Base-by-base conservation (phyloP, 441 rosid species). In the Rhodomyrtus psidioides region DNA sequence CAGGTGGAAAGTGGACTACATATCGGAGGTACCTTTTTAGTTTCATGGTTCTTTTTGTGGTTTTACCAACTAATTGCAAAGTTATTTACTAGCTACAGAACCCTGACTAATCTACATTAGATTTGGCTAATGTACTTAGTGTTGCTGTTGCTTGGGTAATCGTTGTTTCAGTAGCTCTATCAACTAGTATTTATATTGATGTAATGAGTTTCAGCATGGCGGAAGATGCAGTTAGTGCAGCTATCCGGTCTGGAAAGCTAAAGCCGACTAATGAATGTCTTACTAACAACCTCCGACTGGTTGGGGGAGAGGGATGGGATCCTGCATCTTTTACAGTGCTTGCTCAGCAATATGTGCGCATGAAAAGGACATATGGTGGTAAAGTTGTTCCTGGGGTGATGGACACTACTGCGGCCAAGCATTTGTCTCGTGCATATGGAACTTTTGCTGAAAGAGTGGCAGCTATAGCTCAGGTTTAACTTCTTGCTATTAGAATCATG, bases 1-100 rank as follows among this genome's bases (percentile, higher is more conserved):
- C 99, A 2, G 99, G 99, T 85, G 99, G 99, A 89, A 97, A 97
- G 89, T 97, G 98, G 99, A 97, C 99, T 30, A 97, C 99, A 34
- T 97, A 96, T 87, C 89, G 99, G 88, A 92, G 99, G 99, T 97
- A 92, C 84, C 26, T 81, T 60, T 89, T 82, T 84, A 23, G 81
- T 55, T 23, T 30, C 26, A 56, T 51, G 58, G 34, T 86, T 58
- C 56, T 83, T 49, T 30, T 49, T 53, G 44, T 9, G 59, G 58
- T 16, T 82, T 53, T 34, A 27, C 46, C 55, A 82, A 9, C 58
- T 82, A 26, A 28, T 82, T 34, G 59, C 57, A 34, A 82, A 34
- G 42, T 65, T 39, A 34, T 65, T 19, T 21, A 34, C 76, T 34
- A 60, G 74, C 74, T 15, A 28, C 19, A 28, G 42, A 28, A 28